Conservation (phyloP, 192 early-diverging fungal genomes). For the Linnemannia elongata region DNA sequence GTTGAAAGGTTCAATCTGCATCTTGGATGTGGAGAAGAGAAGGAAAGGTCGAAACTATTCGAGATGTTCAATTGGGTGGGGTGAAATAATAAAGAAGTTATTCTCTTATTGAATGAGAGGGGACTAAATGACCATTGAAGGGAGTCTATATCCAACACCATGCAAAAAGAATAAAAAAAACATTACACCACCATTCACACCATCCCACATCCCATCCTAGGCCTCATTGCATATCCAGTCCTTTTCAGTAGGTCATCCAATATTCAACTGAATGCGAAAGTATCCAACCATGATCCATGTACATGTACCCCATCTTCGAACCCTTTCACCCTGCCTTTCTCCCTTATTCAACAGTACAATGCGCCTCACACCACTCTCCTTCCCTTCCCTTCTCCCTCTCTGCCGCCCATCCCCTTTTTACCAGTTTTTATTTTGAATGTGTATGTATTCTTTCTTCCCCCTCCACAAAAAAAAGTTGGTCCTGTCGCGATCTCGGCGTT, state of each 20-base stretch:
- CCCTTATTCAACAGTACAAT: neutral
- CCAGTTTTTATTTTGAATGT: neutral
- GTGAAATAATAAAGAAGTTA: neutral
- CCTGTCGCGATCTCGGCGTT: conserved; percentile 2
- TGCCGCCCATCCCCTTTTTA: neutral
- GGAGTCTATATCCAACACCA: neutral
- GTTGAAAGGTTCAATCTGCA: neutral
- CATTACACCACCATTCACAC: neutral
- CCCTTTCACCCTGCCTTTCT: too few species aligned
- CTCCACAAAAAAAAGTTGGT: neutral
- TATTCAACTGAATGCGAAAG: too few species aligned
- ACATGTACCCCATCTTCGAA: too few species aligned
- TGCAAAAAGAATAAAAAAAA: conserved; percentile 1
- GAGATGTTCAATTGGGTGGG: neutral
- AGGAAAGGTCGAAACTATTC: neutral
- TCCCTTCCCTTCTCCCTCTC: neutral
- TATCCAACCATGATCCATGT: too few species aligned
- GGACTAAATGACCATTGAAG: neutral
- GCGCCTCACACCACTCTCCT: neutral
- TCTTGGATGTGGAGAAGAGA: conserved; percentile 7
- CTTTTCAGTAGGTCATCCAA: too few species aligned
- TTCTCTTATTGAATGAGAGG: neutral
- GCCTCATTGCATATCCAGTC: too few species aligned
- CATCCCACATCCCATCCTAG: conserved; percentile 3
- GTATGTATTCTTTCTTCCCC: neutral